Conservation (phyloP, 2,329 filamentous ascomycete species). For the Hypoxylon sp. region DNA sequence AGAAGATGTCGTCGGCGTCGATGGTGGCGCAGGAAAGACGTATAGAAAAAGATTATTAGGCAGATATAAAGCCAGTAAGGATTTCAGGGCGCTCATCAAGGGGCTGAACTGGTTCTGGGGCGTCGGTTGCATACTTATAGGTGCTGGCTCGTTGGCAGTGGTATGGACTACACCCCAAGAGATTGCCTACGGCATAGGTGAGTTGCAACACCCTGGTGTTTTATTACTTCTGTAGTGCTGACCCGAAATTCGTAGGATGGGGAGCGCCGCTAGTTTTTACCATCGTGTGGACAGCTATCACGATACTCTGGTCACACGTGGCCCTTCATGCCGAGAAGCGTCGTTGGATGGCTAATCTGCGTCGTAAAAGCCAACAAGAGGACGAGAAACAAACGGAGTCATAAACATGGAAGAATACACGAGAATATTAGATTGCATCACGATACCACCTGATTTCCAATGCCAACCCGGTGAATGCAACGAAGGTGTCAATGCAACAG, state of each 20-base stretch:
- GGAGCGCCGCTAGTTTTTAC: slow-evolving; percentile 47
- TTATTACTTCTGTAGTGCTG: slow-evolving; percentile 6
- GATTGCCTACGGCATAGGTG: slow-evolving; percentile 60
- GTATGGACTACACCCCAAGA: slow-evolving; percentile 62
- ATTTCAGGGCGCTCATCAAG: slow-evolving; percentile 66
- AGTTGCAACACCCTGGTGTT: slow-evolving; percentile 24
- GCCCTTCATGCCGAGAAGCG: slow-evolving; percentile 45
- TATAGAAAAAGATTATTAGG: slow-evolving; percentile 64
- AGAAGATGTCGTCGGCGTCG: slow-evolving; percentile 76
- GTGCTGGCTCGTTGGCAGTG: slow-evolving; percentile 60
- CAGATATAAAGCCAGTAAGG: slow-evolving; percentile 65
- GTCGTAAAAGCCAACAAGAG: slow-evolving; percentile 20
- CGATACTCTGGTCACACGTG: slow-evolving; percentile 46
- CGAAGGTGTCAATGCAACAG: too few relatives aligned
- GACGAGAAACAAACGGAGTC: slow-evolving; percentile 22
- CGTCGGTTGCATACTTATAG: slow-evolving; percentile 61
- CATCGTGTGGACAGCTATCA: slow-evolving; percentile 47
- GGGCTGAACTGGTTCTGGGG: slow-evolving; percentile 70
- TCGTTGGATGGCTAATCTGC: slow-evolving; percentile 38
- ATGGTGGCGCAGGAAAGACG: slow-evolving; percentile 69
- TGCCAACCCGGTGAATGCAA: neutral
- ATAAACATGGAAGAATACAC: slow-evolving; percentile 6
- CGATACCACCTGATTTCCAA: neutral
- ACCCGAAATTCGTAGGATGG: slow-evolving; percentile 41
- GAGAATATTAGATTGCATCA: slow-evolving; percentile 7